Evolutionary conservation across 306 rosid species (phyloP).

Genomic region (Lathyrus sativus): DNA sequence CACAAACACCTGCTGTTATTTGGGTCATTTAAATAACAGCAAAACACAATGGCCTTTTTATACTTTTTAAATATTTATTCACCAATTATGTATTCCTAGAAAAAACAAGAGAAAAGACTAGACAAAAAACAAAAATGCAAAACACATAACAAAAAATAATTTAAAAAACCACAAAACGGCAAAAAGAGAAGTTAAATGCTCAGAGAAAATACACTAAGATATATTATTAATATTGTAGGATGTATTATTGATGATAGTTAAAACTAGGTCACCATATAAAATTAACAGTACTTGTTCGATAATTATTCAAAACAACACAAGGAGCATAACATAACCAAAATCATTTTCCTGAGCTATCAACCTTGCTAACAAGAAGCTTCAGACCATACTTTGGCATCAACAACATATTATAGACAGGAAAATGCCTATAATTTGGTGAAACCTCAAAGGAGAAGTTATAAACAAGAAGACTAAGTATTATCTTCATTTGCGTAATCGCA

Average conservation of each 20-base stretch:
- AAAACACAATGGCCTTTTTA: too few species aligned
- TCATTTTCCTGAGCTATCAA: not conserved
- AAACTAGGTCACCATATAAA: not conserved
- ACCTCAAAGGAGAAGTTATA: constrained; percentile 37
- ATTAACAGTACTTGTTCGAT: not conserved
- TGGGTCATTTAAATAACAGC: too few species aligned
- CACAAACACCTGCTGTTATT: too few species aligned
- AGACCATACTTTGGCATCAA: constrained; percentile 44
- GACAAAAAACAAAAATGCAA: too few species aligned
- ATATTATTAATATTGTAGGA: too few species aligned
- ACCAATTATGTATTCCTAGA: too few species aligned
- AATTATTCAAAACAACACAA: not conserved
- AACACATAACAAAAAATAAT: too few species aligned
- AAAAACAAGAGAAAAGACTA: too few species aligned
- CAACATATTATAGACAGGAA: constrained; percentile 26
- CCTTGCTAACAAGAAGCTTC: constrained; percentile 36
- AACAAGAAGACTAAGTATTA: constrained; percentile 25
- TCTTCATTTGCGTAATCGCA: constrained; percentile 32
- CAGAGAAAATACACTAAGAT: too few species aligned
- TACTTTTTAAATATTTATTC: too few species aligned
- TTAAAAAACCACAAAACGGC: too few species aligned
- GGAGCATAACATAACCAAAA: not conserved
- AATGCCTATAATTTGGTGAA: constrained; percentile 45
- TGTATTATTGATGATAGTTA: not conserved
- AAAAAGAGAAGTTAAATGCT: too few species aligned